Evolutionary conservation across 306 rosid species (phyloP).

Genomic region (Glycine tomentella): DNA sequence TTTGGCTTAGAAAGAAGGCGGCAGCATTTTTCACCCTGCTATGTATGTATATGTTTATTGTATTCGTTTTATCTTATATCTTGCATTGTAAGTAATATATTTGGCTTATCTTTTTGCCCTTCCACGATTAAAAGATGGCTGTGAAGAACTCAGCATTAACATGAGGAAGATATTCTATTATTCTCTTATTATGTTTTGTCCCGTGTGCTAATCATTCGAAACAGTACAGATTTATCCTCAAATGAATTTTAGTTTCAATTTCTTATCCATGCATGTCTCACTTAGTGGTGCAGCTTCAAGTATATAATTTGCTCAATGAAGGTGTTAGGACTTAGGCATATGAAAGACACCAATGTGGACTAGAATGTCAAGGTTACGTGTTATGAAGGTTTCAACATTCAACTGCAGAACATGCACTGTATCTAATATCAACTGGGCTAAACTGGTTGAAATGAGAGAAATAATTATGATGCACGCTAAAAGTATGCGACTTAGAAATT

Average conservation of each 20-base stretch:
- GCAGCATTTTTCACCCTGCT: conserved; percentile 32
- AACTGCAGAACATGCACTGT: background rate
- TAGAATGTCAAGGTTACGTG: background rate
- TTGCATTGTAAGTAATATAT: conserved; percentile 7
- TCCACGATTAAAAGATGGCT: conserved; percentile 36
- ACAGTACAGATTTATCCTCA: background rate
- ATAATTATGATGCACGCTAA: too few species aligned
- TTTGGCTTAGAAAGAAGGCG: conserved; percentile 20
- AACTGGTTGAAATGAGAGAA: too few species aligned
- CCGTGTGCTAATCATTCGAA: conserved; percentile 36
- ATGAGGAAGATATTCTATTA: conserved; percentile 15
- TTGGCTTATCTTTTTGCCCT: conserved; percentile 28
- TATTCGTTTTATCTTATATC: conserved; percentile 6
- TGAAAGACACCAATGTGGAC: background rate
- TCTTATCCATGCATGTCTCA: conserved; percentile 6
- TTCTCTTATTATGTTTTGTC: conserved; percentile 32
- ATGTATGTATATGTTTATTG: conserved; percentile 46
- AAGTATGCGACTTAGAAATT: too few species aligned
- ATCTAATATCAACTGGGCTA: too few species aligned
- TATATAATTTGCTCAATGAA: background rate
- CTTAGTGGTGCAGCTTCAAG: background rate
- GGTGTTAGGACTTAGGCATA: background rate
- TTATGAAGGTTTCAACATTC: conserved; percentile 1
- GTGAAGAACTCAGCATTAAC: conserved; percentile 38
- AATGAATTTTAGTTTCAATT: conserved; percentile 4